A percentile compares a stretch with the other conserved stretches of the same genome.
Conservation (phyloP, 1,284 basidiomycete genomes). For the Tylopilus orsonianus region DNA sequence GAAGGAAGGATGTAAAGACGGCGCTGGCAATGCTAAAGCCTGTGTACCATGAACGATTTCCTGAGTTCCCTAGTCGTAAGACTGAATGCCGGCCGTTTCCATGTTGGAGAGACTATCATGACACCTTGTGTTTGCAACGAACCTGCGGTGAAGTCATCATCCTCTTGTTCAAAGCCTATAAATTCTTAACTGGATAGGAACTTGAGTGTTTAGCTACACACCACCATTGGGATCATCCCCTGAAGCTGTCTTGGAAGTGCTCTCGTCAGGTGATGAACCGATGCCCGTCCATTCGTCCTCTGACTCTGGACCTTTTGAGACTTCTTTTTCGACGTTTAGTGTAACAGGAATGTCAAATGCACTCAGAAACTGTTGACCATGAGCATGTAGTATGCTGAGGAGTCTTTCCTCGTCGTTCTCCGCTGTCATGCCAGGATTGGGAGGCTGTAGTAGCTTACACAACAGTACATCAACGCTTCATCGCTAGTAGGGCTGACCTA, state of each 20-base stretch:
- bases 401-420: slow-evolving; percentile 38
- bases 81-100: slow-evolving; percentile 24
- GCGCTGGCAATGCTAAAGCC: background rate
- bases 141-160: slow-evolving; percentile 42
- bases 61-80: slow-evolving; percentile 43
- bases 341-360: slow-evolving; percentile 45
- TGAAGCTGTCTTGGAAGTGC: slow-evolving; percentile 8
- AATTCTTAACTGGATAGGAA: background rate
- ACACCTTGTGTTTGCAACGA: slow-evolving; percentile 40
- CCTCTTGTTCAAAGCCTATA: slow-evolving; percentile 40
- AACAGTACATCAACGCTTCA: too few relatives aligned
- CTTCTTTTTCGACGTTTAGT: slow-evolving; percentile 29
- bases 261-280: slow-evolving; percentile 6
- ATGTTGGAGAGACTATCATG: slow-evolving; percentile 50
- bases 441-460: too few relatives aligned
- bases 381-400: slow-evolving; percentile 57
- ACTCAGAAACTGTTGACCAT: slow-evolving; percentile 61
- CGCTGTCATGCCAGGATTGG: slow-evolving; percentile 11
- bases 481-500: too few relatives aligned
- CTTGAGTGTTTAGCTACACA: slow-evolving; percentile 1
- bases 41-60: slow-evolving; percentile 71
- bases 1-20: slow-evolving; percentile 1
- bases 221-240: slow-evolving; percentile 25
- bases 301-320: slow-evolving; percentile 10
- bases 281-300: slow-evolving; percentile 40